These are phyloP conservation scores for Sphaerulina musiva DNA, from an alignment of 2,329 filamentous ascomycete species.

Conservation along the genomic window DNA sequence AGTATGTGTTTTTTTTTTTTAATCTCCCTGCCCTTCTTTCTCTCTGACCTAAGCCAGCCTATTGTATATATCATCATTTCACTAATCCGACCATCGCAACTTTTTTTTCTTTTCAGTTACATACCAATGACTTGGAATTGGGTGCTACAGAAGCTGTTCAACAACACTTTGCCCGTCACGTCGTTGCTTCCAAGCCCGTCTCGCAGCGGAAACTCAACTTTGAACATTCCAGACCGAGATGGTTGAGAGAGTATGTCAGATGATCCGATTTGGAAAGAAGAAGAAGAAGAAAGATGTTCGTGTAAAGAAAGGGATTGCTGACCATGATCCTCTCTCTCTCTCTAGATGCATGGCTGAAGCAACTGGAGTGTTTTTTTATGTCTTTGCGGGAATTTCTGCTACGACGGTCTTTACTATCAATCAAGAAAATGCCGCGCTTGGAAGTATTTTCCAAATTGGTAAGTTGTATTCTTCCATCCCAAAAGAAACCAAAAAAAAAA, in stretches of 20 bases:
- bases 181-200: slow-evolving; percentile 46
- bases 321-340: too few relatives aligned
- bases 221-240: slow-evolving; percentile 48
- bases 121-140: slow-evolving; percentile 41
- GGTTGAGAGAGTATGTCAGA: slow-evolving; percentile 41
- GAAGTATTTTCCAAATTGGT: slow-evolving; percentile 50
- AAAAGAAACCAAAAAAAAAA: too few relatives aligned
- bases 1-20: background rate
- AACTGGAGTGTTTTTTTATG: slow-evolving; percentile 48
- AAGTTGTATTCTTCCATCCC: slow-evolving; percentile 23
- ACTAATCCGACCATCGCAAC: background rate
- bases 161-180: slow-evolving; percentile 45
- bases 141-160: slow-evolving; percentile 51
- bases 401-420: slow-evolving; percentile 48
- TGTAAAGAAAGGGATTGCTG: too few relatives aligned
- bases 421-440: slow-evolving; percentile 38
- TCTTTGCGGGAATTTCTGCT: slow-evolving; percentile 48
- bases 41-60: too few relatives aligned
- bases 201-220: slow-evolving; percentile 51
- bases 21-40: background rate
- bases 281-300: too few relatives aligned
- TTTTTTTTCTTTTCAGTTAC: slow-evolving; percentile 14
- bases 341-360: slow-evolving; percentile 45
- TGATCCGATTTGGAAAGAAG: too few relatives aligned
- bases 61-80: background rate